Conservation (phyloP, 805 yeast genomes). For the Hanseniaspora meyeri region DNA sequence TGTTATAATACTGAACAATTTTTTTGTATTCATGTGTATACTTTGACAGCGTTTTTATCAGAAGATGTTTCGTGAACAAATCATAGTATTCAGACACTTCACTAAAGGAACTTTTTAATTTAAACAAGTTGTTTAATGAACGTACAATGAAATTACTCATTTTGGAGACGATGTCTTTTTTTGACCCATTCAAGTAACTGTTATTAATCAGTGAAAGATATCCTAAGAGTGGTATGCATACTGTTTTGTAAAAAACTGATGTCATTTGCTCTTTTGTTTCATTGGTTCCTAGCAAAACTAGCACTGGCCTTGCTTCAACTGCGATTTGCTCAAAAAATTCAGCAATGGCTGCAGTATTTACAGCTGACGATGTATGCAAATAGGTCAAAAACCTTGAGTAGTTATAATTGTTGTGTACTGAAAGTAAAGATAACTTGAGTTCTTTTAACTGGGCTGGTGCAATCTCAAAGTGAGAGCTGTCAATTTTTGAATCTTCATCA, state of each 20-base stretch:
- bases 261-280: not conserved
- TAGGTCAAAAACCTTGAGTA: not conserved
- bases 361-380: not conserved
- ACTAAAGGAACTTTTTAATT: not conserved
- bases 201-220: not conserved
- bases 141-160: conserved; percentile 6
- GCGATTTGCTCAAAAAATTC: not conserved
- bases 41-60: not conserved
- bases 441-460: not conserved
- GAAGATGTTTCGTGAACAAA: not conserved
- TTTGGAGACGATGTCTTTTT: not conserved
- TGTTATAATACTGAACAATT: not conserved
- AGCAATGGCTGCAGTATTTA: not conserved
- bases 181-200: not conserved
- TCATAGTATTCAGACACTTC: not conserved
- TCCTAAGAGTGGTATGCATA: not conserved
- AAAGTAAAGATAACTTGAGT: not conserved
- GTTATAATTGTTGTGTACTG: not conserved
- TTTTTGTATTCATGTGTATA: conserved; percentile 8
- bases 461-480: not conserved
- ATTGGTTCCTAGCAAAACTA: not conserved
- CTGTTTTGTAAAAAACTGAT: not conserved
- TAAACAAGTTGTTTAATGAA: conserved; percentile 2
- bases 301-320: not conserved
- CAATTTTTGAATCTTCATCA: not conserved